These are phyloP conservation scores for Coemansia umbellata DNA, from an alignment of 192 early-diverging fungal species.

Conservation along the genomic window DNA sequence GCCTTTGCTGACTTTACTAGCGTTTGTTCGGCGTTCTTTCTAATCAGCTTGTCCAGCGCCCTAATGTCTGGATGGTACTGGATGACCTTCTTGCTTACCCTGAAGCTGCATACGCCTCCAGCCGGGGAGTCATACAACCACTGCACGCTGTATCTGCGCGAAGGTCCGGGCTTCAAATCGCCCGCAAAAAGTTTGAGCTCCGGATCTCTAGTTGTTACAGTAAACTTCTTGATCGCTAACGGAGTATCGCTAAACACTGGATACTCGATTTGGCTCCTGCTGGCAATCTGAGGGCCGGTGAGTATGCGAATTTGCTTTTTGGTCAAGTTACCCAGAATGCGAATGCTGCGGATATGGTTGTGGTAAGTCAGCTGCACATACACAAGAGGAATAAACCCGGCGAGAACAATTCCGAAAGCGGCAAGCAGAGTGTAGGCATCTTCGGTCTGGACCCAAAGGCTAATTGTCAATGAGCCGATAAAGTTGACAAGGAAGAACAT, in stretches of 20 bases:
- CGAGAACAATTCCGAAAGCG: slow-evolving; percentile 20
- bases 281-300: slow-evolving; percentile 5
- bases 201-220: slow-evolving; percentile 19
- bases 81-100: slow-evolving; percentile 33
- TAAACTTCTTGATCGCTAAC: slow-evolving; percentile 28
- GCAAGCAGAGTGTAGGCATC: slow-evolving; percentile 31
- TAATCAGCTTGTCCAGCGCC: slow-evolving; percentile 29
- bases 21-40: slow-evolving; percentile 11
- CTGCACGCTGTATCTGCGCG: slow-evolving; percentile 24
- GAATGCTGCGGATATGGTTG: slow-evolving; percentile 35
- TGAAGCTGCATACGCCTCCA: slow-evolving; percentile 3
- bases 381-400: slow-evolving; percentile 34
- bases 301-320: slow-evolving; percentile 3
- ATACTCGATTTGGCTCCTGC: slow-evolving; percentile 33
- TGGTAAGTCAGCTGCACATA: slow-evolving; percentile 23
- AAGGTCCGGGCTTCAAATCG: slow-evolving; percentile 28
- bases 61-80: slow-evolving; percentile 40
- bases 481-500: slow-evolving; percentile 37
- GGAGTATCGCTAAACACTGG: slow-evolving; percentile 32
- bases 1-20: background rate
- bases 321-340: slow-evolving; percentile 30
- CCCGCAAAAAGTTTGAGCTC: slow-evolving; percentile 20
- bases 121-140: slow-evolving; percentile 22
- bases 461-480: slow-evolving; percentile 17
- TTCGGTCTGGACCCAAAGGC: slow-evolving; percentile 25